phyloP scores from a whole-genome alignment of 208 protist species.

The Vickermania spadyakhi region DNA sequence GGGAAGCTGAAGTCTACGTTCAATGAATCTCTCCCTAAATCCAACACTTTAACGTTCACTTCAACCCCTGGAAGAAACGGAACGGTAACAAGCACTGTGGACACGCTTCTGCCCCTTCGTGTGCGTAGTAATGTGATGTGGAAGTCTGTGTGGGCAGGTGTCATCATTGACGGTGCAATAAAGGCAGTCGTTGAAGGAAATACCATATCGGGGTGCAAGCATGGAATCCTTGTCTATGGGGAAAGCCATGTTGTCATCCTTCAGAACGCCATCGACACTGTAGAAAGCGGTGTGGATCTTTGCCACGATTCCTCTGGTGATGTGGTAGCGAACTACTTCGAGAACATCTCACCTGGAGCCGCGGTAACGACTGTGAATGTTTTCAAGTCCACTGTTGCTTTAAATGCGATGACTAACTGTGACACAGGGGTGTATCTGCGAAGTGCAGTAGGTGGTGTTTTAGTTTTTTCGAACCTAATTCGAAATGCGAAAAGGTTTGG shows the following conservation, averaged over 20 bases:
- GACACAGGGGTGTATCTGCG: neutral
- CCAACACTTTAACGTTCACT: neutral
- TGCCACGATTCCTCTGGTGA: neutral
- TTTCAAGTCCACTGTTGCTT: neutral
- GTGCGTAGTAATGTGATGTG: constrained; percentile 17
- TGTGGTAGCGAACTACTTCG: neutral
- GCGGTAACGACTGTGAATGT: neutral
- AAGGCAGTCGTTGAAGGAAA: constrained; percentile 9
- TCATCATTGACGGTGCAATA: constrained; percentile 14
- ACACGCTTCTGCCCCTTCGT: neutral
- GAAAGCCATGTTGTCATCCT: neutral
- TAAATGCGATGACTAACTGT: neutral
- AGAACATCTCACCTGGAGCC: neutral
- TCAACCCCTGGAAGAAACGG: neutral
- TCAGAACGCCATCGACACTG: neutral
- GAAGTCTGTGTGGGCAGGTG: constrained; percentile 6
- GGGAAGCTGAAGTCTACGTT: neutral
- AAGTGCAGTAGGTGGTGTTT: neutral
- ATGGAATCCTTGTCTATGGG: neutral
- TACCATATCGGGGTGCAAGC: neutral
- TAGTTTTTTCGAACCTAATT: neutral
- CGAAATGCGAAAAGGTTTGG: neutral
- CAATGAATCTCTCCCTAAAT: neutral
- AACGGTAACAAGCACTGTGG: neutral
- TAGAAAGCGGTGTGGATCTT: neutral